Conservation (phyloP, 2,329 filamentous ascomycete genomes). For the Exophiala calicioides region DNA sequence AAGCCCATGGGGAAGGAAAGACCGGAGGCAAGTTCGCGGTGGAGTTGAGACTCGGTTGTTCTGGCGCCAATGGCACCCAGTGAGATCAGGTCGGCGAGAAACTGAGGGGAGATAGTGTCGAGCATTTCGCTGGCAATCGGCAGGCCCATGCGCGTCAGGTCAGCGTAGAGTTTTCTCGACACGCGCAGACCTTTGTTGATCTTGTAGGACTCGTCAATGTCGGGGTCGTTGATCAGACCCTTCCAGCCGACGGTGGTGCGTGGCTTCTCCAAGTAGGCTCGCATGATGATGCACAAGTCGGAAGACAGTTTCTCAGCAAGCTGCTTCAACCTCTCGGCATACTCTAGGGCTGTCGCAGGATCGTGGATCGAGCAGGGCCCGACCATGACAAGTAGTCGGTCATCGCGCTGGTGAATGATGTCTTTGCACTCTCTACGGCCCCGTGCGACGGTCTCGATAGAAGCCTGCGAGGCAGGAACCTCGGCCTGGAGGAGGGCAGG, state of each 20-base stretch:
- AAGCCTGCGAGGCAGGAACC: conserved; percentile 60
- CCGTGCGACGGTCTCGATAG: conserved; percentile 56
- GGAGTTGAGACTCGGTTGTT: conserved; percentile 93
- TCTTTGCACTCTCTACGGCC: conserved; percentile 62
- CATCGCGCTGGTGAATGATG: conserved; percentile 62
- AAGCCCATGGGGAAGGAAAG: conserved; percentile 97
- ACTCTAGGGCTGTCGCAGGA: conserved; percentile 83
- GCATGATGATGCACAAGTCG: conserved; percentile 94
- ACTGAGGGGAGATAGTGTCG: conserved; percentile 97
- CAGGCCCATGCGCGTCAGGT: conserved; percentile 89
- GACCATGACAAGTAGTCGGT: conserved; percentile 74
- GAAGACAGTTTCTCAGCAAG: conserved; percentile 85
- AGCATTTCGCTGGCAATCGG: conserved; percentile 97
- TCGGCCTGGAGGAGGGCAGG: conserved; percentile 95
- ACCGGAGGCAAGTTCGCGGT: conserved; percentile 90
- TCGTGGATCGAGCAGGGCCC: conserved; percentile 98
- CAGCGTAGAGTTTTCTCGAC: conserved; percentile 86
- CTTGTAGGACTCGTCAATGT: conserved; percentile 97
- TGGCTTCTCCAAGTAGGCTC: conserved; percentile 97
- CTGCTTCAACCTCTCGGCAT: conserved; percentile 79
- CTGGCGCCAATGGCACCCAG: conserved; percentile 93
- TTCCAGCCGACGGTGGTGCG: conserved; percentile 98
- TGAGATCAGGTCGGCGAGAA: conserved; percentile 86
- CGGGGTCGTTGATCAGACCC: conserved; percentile 96
- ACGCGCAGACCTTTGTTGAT: conserved; percentile 95